Percentiles rank a stretch among this genome's conserved stretches.
Evolutionary conservation across 1,284 basidiomycete species (phyloP).

Genomic region (Boletus sp.): DNA sequence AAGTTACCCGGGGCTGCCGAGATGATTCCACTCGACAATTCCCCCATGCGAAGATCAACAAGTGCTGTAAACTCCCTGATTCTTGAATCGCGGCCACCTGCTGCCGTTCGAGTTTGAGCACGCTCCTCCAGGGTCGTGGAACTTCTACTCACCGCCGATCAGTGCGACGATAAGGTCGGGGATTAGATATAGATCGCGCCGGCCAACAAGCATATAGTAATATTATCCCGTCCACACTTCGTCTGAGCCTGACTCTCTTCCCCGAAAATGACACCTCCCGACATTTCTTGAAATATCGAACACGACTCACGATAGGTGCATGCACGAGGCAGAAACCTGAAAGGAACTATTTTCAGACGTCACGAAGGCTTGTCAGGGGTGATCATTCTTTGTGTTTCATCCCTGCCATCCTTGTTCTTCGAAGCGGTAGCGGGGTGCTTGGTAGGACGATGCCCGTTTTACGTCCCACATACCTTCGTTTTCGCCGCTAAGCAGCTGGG

Average conservation of each 20-base stretch:
- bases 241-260: background rate
- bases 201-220: background rate
- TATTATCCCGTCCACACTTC: background rate
- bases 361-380: background rate
- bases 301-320: no score
- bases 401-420: background rate
- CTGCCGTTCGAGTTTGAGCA: no score
- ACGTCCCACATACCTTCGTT: conserved; percentile 7
- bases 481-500: background rate
- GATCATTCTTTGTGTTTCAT: no score
- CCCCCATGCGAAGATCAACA: no score
- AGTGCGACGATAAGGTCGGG: no score
- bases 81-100: no score
- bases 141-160: no score
- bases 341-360: background rate
- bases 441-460: conserved; percentile 1
- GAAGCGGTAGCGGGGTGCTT: background rate
- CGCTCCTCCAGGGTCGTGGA: no score
- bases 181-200: conserved; percentile 3
- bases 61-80: no score
- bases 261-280: background rate
- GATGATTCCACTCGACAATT: no score
- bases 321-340: conserved; percentile 4
- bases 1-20: no score
- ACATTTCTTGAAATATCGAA: background rate